Conservation (phyloP, 2,329 filamentous ascomycete species). For the Colletotrichum sp. region DNA sequence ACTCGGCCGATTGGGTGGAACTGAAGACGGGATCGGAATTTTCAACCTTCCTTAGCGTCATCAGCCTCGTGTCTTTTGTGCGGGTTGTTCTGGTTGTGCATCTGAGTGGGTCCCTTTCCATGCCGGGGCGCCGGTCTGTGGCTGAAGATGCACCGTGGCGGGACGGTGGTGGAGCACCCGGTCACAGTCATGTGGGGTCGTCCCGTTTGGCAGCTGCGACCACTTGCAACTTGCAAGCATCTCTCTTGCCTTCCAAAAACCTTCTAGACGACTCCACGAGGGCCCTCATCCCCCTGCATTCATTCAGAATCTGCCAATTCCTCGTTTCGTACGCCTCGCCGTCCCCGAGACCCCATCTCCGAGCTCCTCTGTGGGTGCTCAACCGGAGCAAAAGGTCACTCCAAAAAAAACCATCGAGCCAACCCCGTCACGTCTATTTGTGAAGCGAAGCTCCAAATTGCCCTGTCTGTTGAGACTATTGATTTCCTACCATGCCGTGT, state of each 20-base stretch:
- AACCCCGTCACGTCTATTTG: background rate
- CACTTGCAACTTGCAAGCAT: slow-evolving; percentile 4
- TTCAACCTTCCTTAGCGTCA: slow-evolving; percentile 6
- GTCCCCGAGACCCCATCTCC: slow-evolving; percentile 1
- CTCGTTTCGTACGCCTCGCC: background rate
- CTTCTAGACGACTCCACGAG: slow-evolving; percentile 12
- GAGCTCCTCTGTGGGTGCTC: background rate
- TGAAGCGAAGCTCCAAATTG: background rate
- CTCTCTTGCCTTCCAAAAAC: background rate
- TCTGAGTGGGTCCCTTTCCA: background rate
- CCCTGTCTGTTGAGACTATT: background rate
- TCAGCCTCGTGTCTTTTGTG: slow-evolving; percentile 18
- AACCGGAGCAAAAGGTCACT: background rate
- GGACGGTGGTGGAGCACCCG: background rate
- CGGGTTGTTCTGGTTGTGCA: slow-evolving; percentile 12
- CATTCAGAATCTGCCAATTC: background rate
- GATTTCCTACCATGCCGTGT: background rate
- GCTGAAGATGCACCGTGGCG: background rate
- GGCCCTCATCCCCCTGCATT: background rate
- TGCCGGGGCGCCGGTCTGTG: background rate
- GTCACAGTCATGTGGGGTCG: background rate
- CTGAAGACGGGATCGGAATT: slow-evolving; percentile 14
- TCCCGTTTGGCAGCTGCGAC: slow-evolving; percentile 6
- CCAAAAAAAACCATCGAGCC: background rate
- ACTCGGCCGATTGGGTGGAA: slow-evolving; percentile 10